A percentile compares a stretch with the other conserved stretches of the same genome.
These are phyloP conservation scores for Arabidopsis lyrata DNA, from an alignment of 441 rosid species.

Conservation along the genomic window DNA sequence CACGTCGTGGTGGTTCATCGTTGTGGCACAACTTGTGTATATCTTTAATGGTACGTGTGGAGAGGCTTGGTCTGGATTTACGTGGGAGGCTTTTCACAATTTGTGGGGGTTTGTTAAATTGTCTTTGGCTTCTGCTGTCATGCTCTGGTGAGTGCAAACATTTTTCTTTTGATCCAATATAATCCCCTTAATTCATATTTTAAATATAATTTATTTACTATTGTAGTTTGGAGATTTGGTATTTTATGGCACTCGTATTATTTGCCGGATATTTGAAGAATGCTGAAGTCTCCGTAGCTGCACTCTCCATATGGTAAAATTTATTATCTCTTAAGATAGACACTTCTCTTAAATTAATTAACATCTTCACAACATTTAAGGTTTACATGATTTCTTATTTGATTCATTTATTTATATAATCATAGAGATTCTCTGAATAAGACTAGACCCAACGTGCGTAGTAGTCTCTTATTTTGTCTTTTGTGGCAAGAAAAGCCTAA, in stretches of 20 bases:
- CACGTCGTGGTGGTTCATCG: constrained; percentile 61
- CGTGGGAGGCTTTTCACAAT: constrained; percentile 58
- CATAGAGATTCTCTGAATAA: neutral
- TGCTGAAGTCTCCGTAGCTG: constrained; percentile 80
- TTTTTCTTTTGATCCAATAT: neutral
- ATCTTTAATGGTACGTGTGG: constrained; percentile 56
- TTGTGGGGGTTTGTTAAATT: constrained; percentile 58
- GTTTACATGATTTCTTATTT: constrained; percentile 7
- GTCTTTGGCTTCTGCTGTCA: constrained; percentile 67
- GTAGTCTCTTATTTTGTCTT: constrained; percentile 28
- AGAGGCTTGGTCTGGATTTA: constrained; percentile 57
- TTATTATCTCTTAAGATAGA: neutral
- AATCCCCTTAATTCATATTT: neutral
- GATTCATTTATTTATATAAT: neutral
- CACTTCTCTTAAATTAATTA: constrained; percentile 12
- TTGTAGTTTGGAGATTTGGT: constrained; percentile 87
- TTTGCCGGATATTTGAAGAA: constrained; percentile 84
- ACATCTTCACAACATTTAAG: neutral
- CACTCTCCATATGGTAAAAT: constrained; percentile 75
- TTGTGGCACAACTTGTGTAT: constrained; percentile 51
- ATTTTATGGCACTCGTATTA: constrained; percentile 71
- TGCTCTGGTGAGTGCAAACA: constrained; percentile 54
- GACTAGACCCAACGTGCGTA: constrained; percentile 32
- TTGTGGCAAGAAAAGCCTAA: neutral
- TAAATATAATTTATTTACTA: neutral